Conservation (phyloP, 805 yeast species). For the Barnettozyma botsteinii region DNA sequence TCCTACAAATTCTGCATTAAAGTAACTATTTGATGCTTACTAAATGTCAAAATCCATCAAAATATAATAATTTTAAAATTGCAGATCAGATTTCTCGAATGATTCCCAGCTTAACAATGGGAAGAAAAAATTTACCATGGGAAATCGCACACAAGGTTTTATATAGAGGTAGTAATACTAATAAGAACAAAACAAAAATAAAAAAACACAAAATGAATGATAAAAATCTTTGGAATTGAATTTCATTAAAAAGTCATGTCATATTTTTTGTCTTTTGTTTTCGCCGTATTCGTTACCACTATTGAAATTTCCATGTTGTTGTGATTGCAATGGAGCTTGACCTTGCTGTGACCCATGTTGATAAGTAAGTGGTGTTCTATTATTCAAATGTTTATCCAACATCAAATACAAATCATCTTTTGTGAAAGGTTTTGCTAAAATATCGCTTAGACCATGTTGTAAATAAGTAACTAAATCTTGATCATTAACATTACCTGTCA, state of each 20-base stretch:
- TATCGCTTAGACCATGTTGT: constrained; percentile 88
- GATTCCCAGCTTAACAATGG: too few species aligned
- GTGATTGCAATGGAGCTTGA: background rate
- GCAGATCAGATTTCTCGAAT: too few species aligned
- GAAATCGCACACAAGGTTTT: too few species aligned
- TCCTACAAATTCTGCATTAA: too few species aligned
- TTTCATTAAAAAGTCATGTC: background rate
- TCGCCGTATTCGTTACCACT: constrained; percentile 8
- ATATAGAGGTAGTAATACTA: too few species aligned
- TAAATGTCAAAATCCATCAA: too few species aligned
- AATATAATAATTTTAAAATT: too few species aligned
- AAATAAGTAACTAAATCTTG: constrained; percentile 74
- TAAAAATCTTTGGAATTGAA: too few species aligned
- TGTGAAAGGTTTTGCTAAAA: constrained; percentile 90
- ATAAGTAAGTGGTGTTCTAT: constrained; percentile 33
- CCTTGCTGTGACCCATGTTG: constrained; percentile 14
- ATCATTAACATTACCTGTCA: constrained; percentile 87
- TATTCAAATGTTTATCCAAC: constrained; percentile 64
- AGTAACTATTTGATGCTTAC: too few species aligned
- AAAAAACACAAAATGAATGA: too few species aligned
- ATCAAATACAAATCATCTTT: constrained; percentile 78
- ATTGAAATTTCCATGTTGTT: background rate
- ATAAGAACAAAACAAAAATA: too few species aligned
- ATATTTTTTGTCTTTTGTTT: constrained; percentile 25
- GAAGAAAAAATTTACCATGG: too few species aligned